Base-by-base conservation (phyloP, 805 yeast species). In the Suhomyces faveliae region DNA sequence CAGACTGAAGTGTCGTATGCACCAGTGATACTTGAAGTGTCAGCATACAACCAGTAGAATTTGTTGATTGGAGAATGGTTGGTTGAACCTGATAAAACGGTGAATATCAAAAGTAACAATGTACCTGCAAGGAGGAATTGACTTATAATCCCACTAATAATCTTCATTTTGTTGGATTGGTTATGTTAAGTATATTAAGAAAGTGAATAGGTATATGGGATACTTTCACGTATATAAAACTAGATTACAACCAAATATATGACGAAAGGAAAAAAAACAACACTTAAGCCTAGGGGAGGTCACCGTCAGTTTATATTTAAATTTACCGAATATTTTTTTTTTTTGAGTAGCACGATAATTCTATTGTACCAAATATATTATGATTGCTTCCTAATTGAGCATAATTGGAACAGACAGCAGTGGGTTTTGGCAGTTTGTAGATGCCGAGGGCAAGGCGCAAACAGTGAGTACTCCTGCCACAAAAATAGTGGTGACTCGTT, bases 41-140 rank as follows among this genome's bases (percentile, higher is more conserved):
- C 84, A 22, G 89, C 96, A 60, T 81, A 74, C 37, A 91, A 61
- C 91, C 94, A 89, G 70, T 85, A 90, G 67, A 89, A 86, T 50
- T 75, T 68, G 59, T 79, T 77, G 58, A 89, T 63, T 22, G 91
- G 89, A 71, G 66, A 78, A 38, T 80, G 74, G 35, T 67, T 59
- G 12, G 76, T 66, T 15, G 80, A 72, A 11, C 96, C 96, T 1
- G 89, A 81, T 35, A 89, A 74, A 20, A 88, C 69, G 47, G 83
- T 73, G 59, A 90, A 81, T 53, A 89, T 74, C 48, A 83, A 69
- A 57, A 27, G 80, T 69, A 49, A 78, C 59, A 60, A 81, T 13
- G 77, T 55, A 19, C 78, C 78, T 17, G 74, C 71, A 52, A 73
- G 66, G 46, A 73, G 65, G 53, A 73, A 44, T 43, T 71, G 61